These are phyloP conservation scores for Yamadazyma triangularis DNA, from an alignment of 1,139 yeast species.

Conservation along the genomic window DNA sequence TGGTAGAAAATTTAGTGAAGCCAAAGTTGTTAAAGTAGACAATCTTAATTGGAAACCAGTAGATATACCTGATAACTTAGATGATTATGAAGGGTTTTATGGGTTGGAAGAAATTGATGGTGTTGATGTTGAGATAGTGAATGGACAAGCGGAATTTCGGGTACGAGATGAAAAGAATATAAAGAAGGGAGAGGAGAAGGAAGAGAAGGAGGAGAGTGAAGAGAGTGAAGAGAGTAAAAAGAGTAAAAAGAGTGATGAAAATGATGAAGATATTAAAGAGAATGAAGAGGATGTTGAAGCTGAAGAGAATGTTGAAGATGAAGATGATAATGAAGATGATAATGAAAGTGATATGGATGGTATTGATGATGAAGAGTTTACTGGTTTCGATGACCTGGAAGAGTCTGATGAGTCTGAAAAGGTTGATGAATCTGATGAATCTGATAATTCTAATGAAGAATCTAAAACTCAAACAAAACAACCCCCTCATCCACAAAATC, in stretches of 20 bases:
- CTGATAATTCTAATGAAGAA: constrained; percentile 7
- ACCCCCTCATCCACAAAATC: too few species aligned
- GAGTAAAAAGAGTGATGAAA: too few species aligned
- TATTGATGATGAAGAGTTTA: constrained; percentile 13
- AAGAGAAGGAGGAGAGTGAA: constrained; percentile 6
- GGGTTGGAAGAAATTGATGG: constrained; percentile 95
- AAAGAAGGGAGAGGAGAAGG: constrained; percentile 6
- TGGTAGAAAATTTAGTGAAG: constrained; percentile 14
- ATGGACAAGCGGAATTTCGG: constrained; percentile 62
- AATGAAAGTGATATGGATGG: constrained; percentile 10
- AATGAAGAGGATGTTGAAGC: too few species aligned
- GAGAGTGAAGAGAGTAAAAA: too few species aligned
- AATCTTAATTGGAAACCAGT: constrained; percentile 74
- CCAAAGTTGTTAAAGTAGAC: constrained; percentile 46
- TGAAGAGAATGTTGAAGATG: too few species aligned
- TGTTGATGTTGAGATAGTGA: constrained; percentile 67
- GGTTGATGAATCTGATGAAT: too few species aligned
- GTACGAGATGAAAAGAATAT: constrained; percentile 38
- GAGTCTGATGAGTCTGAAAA: constrained; percentile 10
- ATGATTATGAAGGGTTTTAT: constrained; percentile 83
- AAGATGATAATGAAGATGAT: constrained; percentile 7
- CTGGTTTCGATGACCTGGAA: constrained; percentile 7
- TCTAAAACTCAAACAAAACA: constrained; percentile 9
- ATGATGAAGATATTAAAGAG: too few species aligned
- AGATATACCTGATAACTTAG: constrained; percentile 77